phyloP scores from a whole-genome alignment of 768 basidiomycete genomes.

The Lactarius psammicola region DNA sequence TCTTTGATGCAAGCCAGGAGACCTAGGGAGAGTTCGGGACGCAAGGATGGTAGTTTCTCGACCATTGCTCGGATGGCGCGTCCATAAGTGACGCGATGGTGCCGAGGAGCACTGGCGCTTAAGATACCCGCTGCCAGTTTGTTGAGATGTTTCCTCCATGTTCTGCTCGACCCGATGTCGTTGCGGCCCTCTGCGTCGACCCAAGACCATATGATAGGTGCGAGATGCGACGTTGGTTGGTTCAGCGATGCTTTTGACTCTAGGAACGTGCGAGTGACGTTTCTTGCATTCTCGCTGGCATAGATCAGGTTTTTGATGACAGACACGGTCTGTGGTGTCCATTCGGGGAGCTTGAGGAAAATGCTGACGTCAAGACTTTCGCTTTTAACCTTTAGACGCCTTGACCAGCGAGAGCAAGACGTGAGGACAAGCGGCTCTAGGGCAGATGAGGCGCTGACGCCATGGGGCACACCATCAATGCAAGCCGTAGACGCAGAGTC shows the following conservation, averaged over 20 bases:
- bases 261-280: slow-evolving; percentile 29
- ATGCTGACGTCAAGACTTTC: slow-evolving; percentile 34
- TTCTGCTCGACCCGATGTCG: background rate
- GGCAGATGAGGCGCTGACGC: background rate
- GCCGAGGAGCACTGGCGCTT: slow-evolving; percentile 4
- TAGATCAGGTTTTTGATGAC: slow-evolving; percentile 49
- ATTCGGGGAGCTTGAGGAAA: slow-evolving; percentile 44
- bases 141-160: slow-evolving; percentile 27
- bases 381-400: background rate
- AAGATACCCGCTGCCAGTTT: slow-evolving; percentile 26
- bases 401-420: slow-evolving; percentile 22
- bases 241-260: slow-evolving; percentile 19
- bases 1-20: slow-evolving; percentile 12
- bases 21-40: slow-evolving; percentile 15
- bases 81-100: slow-evolving; percentile 18
- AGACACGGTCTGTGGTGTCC: slow-evolving; percentile 45
- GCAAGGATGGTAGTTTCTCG: slow-evolving; percentile 9
- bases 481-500: slow-evolving; percentile 13
- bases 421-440: slow-evolving; percentile 16
- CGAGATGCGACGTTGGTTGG: slow-evolving; percentile 25
- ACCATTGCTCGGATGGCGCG: slow-evolving; percentile 16
- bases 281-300: slow-evolving; percentile 30
- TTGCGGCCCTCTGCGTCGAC: slow-evolving; percentile 20
- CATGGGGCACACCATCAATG: slow-evolving; percentile 17
- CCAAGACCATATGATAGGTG: slow-evolving; percentile 29